Conservation (phyloP, 2,329 filamentous ascomycete species). For the Neopestalotiopsis sp. region DNA sequence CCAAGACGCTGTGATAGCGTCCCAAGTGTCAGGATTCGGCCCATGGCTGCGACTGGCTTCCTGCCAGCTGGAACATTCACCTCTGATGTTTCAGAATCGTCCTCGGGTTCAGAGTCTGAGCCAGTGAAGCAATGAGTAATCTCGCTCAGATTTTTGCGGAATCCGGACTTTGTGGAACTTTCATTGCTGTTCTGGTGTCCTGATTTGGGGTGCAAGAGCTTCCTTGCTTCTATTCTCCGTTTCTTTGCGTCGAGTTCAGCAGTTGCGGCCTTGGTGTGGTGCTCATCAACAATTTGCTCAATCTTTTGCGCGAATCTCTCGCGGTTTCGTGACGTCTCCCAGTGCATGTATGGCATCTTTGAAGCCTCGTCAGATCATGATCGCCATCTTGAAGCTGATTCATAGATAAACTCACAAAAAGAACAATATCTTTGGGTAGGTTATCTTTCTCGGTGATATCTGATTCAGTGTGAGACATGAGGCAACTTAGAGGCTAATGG, state of each 20-base stretch:
- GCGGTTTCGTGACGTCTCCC: slow-evolving; percentile 11
- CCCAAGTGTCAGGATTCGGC: neutral
- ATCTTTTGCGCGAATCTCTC: slow-evolving; percentile 6
- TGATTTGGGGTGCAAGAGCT: too few relatives aligned
- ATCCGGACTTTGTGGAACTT: neutral
- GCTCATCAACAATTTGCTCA: neutral
- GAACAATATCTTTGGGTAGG: neutral
- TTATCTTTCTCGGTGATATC: too few relatives aligned
- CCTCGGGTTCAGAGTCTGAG: too few relatives aligned
- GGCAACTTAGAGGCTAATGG: neutral
- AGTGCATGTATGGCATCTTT: slow-evolving; percentile 17
- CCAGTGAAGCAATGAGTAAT: too few relatives aligned
- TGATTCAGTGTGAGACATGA: neutral
- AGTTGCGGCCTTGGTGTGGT: neutral
- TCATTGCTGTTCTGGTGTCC: too few relatives aligned
- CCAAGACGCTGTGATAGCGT: neutral
- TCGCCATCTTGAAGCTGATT: too few relatives aligned
- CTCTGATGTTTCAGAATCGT: neutral
- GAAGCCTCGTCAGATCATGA: neutral
- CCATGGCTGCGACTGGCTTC: neutral
- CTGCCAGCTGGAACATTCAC: neutral
- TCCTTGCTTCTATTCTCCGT: too few relatives aligned
- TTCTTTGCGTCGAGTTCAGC: neutral
- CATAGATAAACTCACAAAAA: slow-evolving; percentile 13
- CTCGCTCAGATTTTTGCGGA: too few relatives aligned